Percentiles rank a stretch among this genome's conserved stretches.
These are phyloP conservation scores for Thielaviopsis ethacetica DNA, from an alignment of 2,329 filamentous ascomycete species.

Conservation along the genomic window DNA sequence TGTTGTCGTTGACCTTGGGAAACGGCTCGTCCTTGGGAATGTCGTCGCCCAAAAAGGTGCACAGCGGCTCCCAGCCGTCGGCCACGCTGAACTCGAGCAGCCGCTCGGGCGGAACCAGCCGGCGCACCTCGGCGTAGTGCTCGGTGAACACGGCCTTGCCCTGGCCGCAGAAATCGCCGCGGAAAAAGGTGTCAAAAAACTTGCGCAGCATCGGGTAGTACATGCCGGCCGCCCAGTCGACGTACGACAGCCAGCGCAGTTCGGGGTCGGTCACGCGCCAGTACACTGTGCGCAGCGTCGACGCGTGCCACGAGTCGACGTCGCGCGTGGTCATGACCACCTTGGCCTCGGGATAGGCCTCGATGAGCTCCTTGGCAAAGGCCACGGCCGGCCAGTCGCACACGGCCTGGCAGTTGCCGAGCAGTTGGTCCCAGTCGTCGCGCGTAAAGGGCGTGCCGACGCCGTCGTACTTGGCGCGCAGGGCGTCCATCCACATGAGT, in stretches of 20 bases:
- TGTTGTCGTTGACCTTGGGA: slow-evolving; percentile 22
- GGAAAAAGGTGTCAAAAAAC: slow-evolving; percentile 53
- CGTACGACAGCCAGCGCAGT: slow-evolving; percentile 21
- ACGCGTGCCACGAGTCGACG: slow-evolving; percentile 44
- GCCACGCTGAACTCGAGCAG: slow-evolving; percentile 20
- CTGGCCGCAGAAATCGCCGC: slow-evolving; percentile 47
- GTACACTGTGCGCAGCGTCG: slow-evolving; percentile 48
- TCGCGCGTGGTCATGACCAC: slow-evolving; percentile 52
- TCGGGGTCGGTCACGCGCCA: slow-evolving; percentile 25
- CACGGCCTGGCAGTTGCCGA: slow-evolving; percentile 46
- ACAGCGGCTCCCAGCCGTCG: slow-evolving; percentile 24
- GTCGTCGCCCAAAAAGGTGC: slow-evolving; percentile 21
- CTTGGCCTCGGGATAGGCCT: slow-evolving; percentile 57
- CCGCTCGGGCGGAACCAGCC: slow-evolving; percentile 16
- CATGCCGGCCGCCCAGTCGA: slow-evolving; percentile 45
- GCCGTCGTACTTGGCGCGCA: slow-evolving; percentile 32
- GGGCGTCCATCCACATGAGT: slow-evolving; percentile 7
- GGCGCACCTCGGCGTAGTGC: slow-evolving; percentile 22
- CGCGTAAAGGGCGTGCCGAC: slow-evolving; percentile 43
- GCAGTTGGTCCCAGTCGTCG: slow-evolving; percentile 52
- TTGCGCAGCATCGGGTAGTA: slow-evolving; percentile 44
- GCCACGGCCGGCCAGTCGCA: slow-evolving; percentile 53
- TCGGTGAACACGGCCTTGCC: slow-evolving; percentile 44
- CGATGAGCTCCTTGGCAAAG: slow-evolving; percentile 53
- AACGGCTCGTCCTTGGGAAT: slow-evolving; percentile 21